phyloP scores from a whole-genome alignment of 2,329 filamentous ascomycete species.

The Arachnopeziza araneosa region DNA sequence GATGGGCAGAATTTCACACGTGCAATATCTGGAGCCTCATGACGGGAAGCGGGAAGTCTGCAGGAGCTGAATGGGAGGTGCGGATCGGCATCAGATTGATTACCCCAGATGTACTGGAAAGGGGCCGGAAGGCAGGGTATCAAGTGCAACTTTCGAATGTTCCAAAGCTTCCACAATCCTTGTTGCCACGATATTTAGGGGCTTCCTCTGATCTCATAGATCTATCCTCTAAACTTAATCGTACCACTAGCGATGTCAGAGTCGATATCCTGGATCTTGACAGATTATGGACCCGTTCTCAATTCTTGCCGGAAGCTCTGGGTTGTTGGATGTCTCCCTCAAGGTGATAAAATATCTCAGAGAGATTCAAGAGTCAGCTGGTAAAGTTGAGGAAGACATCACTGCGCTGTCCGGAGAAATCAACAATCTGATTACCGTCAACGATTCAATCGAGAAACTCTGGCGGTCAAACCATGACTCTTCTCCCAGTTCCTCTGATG shows the following conservation, averaged over 20 bases:
- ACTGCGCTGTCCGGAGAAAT: conserved; percentile 6
- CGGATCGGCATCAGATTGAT: not conserved
- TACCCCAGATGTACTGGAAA: not conserved
- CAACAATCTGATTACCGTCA: conserved; percentile 2
- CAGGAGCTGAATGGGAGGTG: not conserved
- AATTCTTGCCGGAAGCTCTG: conserved; percentile 4
- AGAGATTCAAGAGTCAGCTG: conserved; percentile 6
- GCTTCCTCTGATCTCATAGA: too few species aligned
- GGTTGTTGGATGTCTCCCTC: conserved; percentile 5
- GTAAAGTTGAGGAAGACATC: conserved; percentile 7
- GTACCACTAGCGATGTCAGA: not conserved
- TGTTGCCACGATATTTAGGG: not conserved
- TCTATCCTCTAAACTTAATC: not conserved
- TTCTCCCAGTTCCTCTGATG: not conserved
- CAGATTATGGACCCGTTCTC: conserved; percentile 7
- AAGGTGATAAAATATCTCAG: conserved; percentile 7
- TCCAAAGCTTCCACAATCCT: not conserved
- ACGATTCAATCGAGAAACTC: conserved; percentile 3
- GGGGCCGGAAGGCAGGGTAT: not conserved
- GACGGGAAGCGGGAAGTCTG: not conserved
- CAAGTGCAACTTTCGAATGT: not conserved
- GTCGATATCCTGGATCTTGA: not conserved
- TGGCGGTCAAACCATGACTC: not conserved
- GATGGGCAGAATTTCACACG: not conserved
- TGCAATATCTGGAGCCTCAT: not conserved